These are phyloP conservation scores for Pestalotiopsis sp. DNA, from an alignment of 2,329 filamentous ascomycete genomes.

Conservation along the genomic window DNA sequence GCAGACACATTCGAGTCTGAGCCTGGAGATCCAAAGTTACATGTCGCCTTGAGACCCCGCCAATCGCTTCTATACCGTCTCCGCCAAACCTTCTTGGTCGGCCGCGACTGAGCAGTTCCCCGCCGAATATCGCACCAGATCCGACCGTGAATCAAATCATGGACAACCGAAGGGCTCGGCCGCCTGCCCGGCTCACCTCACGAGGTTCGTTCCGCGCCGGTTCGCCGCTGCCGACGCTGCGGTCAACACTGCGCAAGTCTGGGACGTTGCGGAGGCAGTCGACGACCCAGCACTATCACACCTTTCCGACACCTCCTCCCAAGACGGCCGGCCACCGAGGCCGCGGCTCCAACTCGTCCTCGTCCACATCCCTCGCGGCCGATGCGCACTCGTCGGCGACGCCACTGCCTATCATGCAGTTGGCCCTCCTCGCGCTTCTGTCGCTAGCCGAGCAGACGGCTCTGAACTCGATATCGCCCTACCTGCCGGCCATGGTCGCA, in stretches of 20 bases:
- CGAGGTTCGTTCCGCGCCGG: constrained; percentile 35
- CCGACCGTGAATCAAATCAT: neutral
- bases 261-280: constrained; percentile 32
- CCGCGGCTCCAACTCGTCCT: constrained; percentile 32
- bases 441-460: constrained; percentile 94
- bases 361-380: constrained; percentile 29
- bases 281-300: constrained; percentile 71
- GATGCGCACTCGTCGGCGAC: constrained; percentile 57
- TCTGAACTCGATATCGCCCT: constrained; percentile 93
- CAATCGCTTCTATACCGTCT: neutral
- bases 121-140: neutral
- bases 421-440: constrained; percentile 83
- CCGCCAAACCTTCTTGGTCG: neutral
- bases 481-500: constrained; percentile 89
- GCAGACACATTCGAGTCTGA: neutral
- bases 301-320: constrained; percentile 77
- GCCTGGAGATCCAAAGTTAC: neutral
- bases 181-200: constrained; percentile 24
- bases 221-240: constrained; percentile 30
- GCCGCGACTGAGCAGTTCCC: constrained; percentile 5
- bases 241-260: constrained; percentile 14
- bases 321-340: constrained; percentile 57
- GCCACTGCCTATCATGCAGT: constrained; percentile 80
- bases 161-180: constrained; percentile 9
- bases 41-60: neutral